A percentile compares a stretch with the other conserved stretches of the same genome.
Conservation (phyloP, 1,284 basidiomycete species). For the Pterula multifida region DNA sequence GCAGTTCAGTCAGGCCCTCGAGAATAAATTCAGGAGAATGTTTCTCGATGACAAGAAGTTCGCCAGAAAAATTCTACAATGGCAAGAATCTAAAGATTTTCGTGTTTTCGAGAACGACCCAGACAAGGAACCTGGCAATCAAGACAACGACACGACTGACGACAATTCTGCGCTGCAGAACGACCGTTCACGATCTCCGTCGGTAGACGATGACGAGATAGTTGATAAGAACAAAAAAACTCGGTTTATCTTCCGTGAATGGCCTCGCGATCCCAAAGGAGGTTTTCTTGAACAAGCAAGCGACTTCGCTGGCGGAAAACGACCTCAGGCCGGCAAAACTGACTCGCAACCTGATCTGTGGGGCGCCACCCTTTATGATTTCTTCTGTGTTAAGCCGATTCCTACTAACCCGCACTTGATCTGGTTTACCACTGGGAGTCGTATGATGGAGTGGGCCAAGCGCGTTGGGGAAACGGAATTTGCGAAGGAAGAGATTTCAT, state of each 20-base stretch:
- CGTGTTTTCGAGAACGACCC: not conserved
- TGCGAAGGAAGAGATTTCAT: conserved; percentile 8
- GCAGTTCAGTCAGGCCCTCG: not conserved
- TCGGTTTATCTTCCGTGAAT: not conserved
- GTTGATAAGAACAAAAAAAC: too few species aligned
- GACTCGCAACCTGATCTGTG: not conserved
- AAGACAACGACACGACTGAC: too few species aligned
- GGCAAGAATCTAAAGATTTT: not conserved
- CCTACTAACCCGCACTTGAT: not conserved
- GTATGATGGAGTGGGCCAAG: conserved; percentile 5
- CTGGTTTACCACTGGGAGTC: conserved; percentile 7
- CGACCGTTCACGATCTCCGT: too few species aligned
- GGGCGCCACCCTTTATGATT: conserved; percentile 10
- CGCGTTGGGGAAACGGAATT: not conserved
- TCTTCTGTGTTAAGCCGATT: conserved; percentile 7
- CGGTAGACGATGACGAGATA: too few species aligned
- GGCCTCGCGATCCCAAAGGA: not conserved
- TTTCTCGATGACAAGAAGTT: not conserved
- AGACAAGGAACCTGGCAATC: too few species aligned
- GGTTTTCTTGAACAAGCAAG: not conserved
- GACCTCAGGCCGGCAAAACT: conserved; percentile 1
- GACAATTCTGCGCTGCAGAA: too few species aligned
- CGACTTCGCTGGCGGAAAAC: conserved; percentile 5
- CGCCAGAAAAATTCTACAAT: not conserved
- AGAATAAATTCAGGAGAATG: not conserved